Conservation (phyloP, 176 grass and related monocot genomes). For the Hordeum marinum region DNA sequence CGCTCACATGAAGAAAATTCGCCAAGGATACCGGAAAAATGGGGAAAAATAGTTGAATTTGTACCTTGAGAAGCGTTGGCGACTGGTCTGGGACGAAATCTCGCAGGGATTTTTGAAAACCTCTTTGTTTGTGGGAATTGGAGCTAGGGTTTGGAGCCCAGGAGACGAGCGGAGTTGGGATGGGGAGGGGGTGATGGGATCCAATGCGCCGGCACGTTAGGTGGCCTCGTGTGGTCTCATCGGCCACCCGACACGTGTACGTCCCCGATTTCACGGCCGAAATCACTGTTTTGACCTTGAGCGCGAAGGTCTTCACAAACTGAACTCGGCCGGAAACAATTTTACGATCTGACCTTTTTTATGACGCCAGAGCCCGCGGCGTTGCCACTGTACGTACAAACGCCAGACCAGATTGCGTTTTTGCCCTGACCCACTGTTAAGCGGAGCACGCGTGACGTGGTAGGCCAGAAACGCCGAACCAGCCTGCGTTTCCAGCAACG, state of each 20-base stretch:
- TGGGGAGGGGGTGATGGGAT: constrained; percentile 27
- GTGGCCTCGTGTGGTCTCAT: constrained; percentile 17
- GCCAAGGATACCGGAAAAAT: neutral
- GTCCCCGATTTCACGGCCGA: too few species aligned
- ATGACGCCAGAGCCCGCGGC: too few species aligned
- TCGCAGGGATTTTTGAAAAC: neutral
- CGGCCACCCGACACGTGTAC: constrained; percentile 5
- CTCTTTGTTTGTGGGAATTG: neutral
- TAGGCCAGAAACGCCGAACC: too few species aligned
- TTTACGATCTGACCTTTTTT: too few species aligned
- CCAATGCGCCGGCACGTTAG: constrained; percentile 25
- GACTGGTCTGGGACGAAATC: neutral
- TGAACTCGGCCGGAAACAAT: too few species aligned
- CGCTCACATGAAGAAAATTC: constrained; percentile 1
- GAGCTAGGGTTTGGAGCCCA: constrained; percentile 47
- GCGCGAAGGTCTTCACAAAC: too few species aligned
- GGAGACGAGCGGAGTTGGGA: constrained; percentile 2
- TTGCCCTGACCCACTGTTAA: too few species aligned
- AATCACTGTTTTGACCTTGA: too few species aligned
- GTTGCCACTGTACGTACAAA: too few species aligned
- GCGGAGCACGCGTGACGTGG: too few species aligned
- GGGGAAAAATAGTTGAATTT: neutral
- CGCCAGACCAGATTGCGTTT: too few species aligned
- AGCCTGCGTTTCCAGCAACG: too few species aligned
- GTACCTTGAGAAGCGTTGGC: neutral